Percentiles rank a stretch among this genome's conserved stretches.
Evolutionary conservation across 352 stramenopile species (phyloP).

Genomic region (Globisporangium canariense): DNA sequence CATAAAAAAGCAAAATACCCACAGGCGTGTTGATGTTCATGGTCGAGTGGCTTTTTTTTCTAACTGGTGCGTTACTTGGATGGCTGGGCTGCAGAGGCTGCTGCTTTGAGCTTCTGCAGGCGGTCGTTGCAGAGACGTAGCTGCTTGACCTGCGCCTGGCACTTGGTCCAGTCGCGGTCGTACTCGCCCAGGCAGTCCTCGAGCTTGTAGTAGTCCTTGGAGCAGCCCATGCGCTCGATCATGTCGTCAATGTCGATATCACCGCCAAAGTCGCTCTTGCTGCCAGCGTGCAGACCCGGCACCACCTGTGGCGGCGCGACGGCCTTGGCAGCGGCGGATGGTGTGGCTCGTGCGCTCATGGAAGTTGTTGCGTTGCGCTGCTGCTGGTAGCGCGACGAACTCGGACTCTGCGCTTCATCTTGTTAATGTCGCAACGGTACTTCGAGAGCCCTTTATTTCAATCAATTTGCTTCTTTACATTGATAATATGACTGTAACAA

Average conservation of each 20-base stretch:
- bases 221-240: constrained; percentile 82
- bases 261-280: constrained; percentile 76
- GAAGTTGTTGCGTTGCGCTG: background rate
- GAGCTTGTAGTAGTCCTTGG: constrained; percentile 83
- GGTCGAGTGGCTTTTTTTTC: background rate
- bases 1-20: background rate
- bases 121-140: constrained; percentile 78
- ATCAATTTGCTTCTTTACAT: background rate
- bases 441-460: background rate
- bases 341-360: background rate
- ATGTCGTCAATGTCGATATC: constrained; percentile 82
- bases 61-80: too few species aligned
- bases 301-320: constrained; percentile 31
- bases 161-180: constrained; percentile 86
- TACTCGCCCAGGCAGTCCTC: constrained; percentile 81
- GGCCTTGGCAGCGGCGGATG: background rate
- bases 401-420: background rate
- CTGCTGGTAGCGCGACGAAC: background rate
- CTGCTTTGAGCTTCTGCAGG: constrained; percentile 41
- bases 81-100: background rate
- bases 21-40: background rate
- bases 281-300: constrained; percentile 65
- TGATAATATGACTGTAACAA: background rate
- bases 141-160: constrained; percentile 73
- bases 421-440: constrained; percentile 11